Evolutionary conservation across 352 stramenopile genomes (phyloP), one percentile per base, ranked within the genome.

Genomic region (Phytopythium ostracodes): DNA sequence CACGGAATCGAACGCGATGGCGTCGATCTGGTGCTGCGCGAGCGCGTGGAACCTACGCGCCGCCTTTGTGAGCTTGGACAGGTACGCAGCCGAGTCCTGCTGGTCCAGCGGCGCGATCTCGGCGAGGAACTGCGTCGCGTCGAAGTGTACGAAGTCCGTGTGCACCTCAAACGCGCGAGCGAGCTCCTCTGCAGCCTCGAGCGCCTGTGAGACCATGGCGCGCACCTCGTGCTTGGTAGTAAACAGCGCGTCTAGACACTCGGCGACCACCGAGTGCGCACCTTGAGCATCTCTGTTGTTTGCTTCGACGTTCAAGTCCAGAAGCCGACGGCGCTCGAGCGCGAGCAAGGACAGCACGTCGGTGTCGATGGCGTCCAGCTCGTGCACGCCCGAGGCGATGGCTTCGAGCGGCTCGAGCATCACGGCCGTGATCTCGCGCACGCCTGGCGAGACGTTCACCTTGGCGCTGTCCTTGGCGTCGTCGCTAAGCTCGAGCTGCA

Each of bases 331-430:
- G 17, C 73, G 71, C 4, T 89, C 79, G 3, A 98, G 78, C 8
- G 79, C 73, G 12, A 98, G 70, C 18, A 98, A 70, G 9, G 84
- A 96, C 81, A 98, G 89, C 27, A 98, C 82, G 50, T 98, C 93
- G 57, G 76, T 82, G 66, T 98, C 92, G 27, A 98, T 80, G 18
- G 79, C 72, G 54, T 92, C 84, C 10, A 97, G 78, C 54, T 92
- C 83, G 47, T 93, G 77, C 0, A 98, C 73, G 18, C 82, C 79
- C 3, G 72, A 55, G 11, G 90, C 74, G 31, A 97, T 83, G 10
- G 83, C 76, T 54, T 97, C 88, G 11, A 98, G 73, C 9, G 85
- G 76, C 52, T 87, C 81, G 24, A 96, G 57, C 64, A 98, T 80
- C n/a, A 74, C 75, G 9, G 72, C 60, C 22, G 83, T 76, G 62